Base-by-base conservation (phyloP, 1,284 basidiomycete species). In the Puccinia horiana region DNA sequence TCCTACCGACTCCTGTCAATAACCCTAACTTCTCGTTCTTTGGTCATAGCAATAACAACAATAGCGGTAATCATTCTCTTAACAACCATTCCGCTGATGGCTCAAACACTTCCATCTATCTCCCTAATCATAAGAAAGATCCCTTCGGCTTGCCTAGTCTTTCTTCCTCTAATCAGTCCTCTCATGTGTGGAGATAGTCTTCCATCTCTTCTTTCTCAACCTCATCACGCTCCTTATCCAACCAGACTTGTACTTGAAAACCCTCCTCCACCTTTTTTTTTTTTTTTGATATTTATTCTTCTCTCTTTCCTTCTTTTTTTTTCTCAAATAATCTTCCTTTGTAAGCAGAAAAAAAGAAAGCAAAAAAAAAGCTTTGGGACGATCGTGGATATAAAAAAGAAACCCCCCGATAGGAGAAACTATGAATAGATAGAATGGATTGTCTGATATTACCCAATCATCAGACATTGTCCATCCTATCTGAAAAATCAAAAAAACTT, bases 1-100 rank as follows among this genome's bases (percentile, higher is more conserved):
- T 73, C 42, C 32, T 73, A 23, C 70, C 70, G 3, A 73, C 70
- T 1, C 70, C 70, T 5, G n/a, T 73, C 49, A 73, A 73, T 54
- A 44, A 44, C 67, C 26, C 40, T 44, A 44, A 70, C 44, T 70
- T 70, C n/a, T 70, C 67, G 29, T 70, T 70, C 61, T 63, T 32
- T 20, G 32, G 61, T 14, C n/a, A 26, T 37, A 63, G 8, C 11
- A 29, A 14, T n/a, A 54, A n/a, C 52, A 16, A n/a, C 52, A 16
- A 16, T 18, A n/a, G 20, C n/a, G 56, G n/a, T 6, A 58, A 58
- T 20, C 23, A 12, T 8, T 35, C 61, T 18, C 16, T 63, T 16
- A 20, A 35, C 61, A 35, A 35, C 29, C 14, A 29, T 20, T 63
- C 61, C 32, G 29, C 35, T 16, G 29, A 54, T 23, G 52, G 52